Conservation (phyloP, 2,329 filamentous ascomycete species). For the Fusarium sp. region DNA sequence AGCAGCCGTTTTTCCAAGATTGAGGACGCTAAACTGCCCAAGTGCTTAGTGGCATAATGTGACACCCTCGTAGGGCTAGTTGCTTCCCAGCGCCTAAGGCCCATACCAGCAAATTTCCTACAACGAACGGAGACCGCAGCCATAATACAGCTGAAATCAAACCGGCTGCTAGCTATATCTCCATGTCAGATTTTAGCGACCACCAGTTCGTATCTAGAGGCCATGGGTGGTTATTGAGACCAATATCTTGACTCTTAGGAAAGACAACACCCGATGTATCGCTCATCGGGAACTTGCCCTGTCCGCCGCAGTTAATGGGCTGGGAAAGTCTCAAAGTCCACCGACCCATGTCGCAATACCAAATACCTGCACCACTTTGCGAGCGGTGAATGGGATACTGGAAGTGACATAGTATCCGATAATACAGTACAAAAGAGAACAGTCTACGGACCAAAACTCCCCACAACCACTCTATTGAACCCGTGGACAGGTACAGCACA, state of each 20-base stretch:
- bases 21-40: conserved; percentile 1
- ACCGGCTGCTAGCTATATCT: neutral
- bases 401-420: neutral
- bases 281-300: neutral
- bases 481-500: neutral
- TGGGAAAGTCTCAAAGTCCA: neutral
- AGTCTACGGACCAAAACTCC: neutral
- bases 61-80: conserved; percentile 10
- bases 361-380: conserved; percentile 1
- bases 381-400: conserved; percentile 23
- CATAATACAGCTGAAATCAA: conserved; percentile 15
- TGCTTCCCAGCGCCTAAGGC: neutral
- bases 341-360: neutral
- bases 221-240: neutral
- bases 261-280: neutral
- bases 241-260: neutral
- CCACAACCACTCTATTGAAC: neutral
- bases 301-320: neutral
- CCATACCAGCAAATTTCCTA: neutral
- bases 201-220: neutral
- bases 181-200: conserved; percentile 33
- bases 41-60: neutral
- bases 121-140: neutral
- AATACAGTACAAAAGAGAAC: neutral
- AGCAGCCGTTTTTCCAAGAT: conserved; percentile 12